These are phyloP conservation scores for Candida michaelii DNA, from an alignment of 805 yeast species.

Conservation along the genomic window DNA sequence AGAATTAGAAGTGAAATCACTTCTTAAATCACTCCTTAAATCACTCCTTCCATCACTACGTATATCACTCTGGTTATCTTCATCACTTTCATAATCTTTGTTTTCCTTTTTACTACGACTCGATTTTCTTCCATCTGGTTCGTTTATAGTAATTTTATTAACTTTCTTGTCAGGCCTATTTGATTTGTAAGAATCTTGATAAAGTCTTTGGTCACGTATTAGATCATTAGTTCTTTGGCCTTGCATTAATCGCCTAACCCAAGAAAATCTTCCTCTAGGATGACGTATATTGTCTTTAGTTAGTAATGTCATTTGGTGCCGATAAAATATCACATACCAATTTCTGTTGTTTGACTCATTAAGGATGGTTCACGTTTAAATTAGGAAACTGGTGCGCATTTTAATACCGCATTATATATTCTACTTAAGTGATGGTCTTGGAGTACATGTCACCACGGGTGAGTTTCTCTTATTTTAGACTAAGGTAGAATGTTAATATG, in stretches of 20 bases:
- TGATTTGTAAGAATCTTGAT: conserved; percentile 8
- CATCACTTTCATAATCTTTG: neutral
- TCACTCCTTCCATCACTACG: conserved; percentile 6
- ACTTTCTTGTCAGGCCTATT: neutral
- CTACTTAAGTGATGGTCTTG: neutral
- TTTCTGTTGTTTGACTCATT: conserved; percentile 7
- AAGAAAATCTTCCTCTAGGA: conserved; percentile 15
- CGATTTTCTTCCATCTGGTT: neutral
- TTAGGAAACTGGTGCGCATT: neutral
- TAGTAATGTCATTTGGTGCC: neutral
- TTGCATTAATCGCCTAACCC: conserved; percentile 19
- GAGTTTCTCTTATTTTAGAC: no score
- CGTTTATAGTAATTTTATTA: neutral
- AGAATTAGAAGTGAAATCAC: conserved; percentile 21
- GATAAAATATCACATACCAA: neutral
- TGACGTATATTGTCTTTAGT: conserved; percentile 11
- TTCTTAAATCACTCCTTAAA: conserved; percentile 8
- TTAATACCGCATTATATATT: neutral
- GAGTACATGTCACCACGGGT: no score
- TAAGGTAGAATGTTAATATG: no score
- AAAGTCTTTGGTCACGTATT: neutral
- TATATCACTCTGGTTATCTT: conserved; percentile 7
- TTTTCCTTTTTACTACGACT: neutral
- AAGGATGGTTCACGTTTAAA: neutral
- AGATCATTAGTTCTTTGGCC: conserved; percentile 10